Conservation (phyloP, 768 basidiomycete species). For the Daedaleopsis nitida region DNA sequence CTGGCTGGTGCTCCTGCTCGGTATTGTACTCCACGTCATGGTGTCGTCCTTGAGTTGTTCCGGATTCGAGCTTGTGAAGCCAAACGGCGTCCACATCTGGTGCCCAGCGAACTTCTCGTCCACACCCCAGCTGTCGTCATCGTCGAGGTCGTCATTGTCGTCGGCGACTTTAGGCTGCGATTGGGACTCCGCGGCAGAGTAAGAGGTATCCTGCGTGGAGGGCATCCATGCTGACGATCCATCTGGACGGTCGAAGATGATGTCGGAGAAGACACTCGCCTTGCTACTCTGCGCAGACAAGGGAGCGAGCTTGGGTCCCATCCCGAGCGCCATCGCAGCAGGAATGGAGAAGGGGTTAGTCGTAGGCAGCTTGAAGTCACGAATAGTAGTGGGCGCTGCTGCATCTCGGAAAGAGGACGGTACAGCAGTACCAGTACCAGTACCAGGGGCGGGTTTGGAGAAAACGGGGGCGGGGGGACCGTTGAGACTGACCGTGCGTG, state of each 20-base stretch:
- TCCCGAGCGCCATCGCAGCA: conserved; percentile 46
- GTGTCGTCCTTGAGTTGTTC: conserved; percentile 56
- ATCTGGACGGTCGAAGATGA: conserved; percentile 50
- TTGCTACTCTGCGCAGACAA: conserved; percentile 54
- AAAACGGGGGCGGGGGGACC: conserved; percentile 51
- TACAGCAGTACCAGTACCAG: not conserved
- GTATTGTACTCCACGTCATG: conserved; percentile 74
- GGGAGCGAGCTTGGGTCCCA: conserved; percentile 34
- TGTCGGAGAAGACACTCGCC: conserved; percentile 53
- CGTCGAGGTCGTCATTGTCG: conserved; percentile 45
- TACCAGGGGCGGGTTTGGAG: conserved; percentile 47
- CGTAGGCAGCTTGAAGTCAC: conserved; percentile 40
- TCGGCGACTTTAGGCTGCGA: conserved; percentile 6
- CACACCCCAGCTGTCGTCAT: conserved; percentile 78
- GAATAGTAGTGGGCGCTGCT: conserved; percentile 5
- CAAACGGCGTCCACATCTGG: conserved; percentile 63
- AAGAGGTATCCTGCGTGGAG: conserved; percentile 61
- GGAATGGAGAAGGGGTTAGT: conserved; percentile 45
- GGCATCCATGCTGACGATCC: conserved; percentile 54
- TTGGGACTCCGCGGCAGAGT: conserved; percentile 35
- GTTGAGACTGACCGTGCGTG: conserved; percentile 19
- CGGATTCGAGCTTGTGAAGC: conserved; percentile 36
- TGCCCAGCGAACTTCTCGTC: conserved; percentile 62
- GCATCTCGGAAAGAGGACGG: conserved; percentile 7
- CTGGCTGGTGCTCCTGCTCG: conserved; percentile 44